Percentiles rank a stretch among this genome's conserved stretches.
These are phyloP conservation scores for Allium cepa DNA, from an alignment of 106 monocot species.

Conservation along the genomic window DNA sequence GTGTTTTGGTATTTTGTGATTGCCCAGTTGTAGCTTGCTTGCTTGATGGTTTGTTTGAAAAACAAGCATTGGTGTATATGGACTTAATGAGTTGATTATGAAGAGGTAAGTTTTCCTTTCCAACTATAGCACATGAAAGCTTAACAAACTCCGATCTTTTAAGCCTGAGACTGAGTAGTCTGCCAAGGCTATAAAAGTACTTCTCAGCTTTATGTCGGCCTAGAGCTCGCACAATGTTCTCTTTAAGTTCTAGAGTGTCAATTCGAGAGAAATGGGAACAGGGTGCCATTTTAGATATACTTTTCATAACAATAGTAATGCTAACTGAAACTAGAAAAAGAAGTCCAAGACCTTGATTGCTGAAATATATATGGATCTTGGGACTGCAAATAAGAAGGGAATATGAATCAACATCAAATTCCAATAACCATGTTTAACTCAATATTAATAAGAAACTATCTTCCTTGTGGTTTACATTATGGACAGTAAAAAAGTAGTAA, in stretches of 20 bases:
- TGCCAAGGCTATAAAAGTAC: conserved; percentile 58
- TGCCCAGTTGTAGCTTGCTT: conserved; percentile 37
- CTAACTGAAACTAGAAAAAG: no score
- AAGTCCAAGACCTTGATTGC: no score
- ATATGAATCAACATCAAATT: no score
- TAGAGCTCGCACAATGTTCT: conserved; percentile 49
- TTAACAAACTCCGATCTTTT: conserved; percentile 61
- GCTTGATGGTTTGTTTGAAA: conserved; percentile 38
- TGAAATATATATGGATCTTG: no score
- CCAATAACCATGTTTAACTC: no score
- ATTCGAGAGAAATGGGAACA: conserved; percentile 25
- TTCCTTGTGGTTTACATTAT: no score
- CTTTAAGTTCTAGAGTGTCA: conserved; percentile 46
- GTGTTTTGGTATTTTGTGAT: conserved; percentile 35
- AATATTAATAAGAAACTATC: no score
- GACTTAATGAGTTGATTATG: conserved; percentile 73
- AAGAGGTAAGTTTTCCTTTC: conserved; percentile 65
- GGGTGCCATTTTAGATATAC: conserved; percentile 17
- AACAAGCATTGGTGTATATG: conserved; percentile 58
- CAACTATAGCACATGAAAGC: conserved; percentile 37
- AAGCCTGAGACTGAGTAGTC: conserved; percentile 50
- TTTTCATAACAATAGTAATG: no score
- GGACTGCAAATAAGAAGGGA: no score
- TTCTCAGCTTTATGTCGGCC: conserved; percentile 55
- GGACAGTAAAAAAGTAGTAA: no score